phyloP scores from a whole-genome alignment of 805 yeast genomes.

The Saturnispora gosingensis region DNA sequence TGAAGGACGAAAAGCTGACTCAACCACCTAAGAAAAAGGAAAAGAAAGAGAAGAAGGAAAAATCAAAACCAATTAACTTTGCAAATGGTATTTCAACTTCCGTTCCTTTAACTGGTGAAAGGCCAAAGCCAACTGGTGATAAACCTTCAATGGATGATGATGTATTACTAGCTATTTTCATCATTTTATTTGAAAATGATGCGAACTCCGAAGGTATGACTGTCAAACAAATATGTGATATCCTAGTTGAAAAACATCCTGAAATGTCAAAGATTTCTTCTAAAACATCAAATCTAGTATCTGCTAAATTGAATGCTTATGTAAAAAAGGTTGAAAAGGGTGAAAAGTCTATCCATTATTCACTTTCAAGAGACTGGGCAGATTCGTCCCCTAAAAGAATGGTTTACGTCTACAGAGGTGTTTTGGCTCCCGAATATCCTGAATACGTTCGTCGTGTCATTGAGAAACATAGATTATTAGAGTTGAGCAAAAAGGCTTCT shows the following conservation, averaged over 20 bases:
- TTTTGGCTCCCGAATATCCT: conserved; percentile 66
- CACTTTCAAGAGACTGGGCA: conserved; percentile 82
- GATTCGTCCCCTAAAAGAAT: conserved; percentile 82
- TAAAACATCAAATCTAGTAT: conserved; percentile 69
- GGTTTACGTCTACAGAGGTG: conserved; percentile 80
- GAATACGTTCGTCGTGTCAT: conserved; percentile 59
- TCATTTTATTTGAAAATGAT: conserved; percentile 61
- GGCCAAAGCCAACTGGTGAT: conserved; percentile 63
- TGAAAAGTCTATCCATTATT: conserved; percentile 61
- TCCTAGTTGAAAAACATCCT: conserved; percentile 64
- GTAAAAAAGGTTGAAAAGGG: conserved; percentile 78
- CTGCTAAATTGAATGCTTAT: conserved; percentile 77
- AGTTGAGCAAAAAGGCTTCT: conserved; percentile 10
- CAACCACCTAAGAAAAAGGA: conserved; percentile 14
- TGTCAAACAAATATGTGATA: conserved; percentile 80
- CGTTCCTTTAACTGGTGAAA: conserved; percentile 70
- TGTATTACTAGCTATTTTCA: conserved; percentile 66
- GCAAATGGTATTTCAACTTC: conserved; percentile 71
- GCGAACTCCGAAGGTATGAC: conserved; percentile 72
- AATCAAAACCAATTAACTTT: conserved; percentile 34
- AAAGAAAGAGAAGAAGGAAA: conserved; percentile 21
- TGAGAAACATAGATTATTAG: conserved; percentile 37
- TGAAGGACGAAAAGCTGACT: conserved; percentile 5
- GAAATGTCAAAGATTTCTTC: conserved; percentile 77
- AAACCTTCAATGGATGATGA: conserved; percentile 57